phyloP scores from a whole-genome alignment of 495 filamentous ascomycete genomes.

The Zalerion maritima region DNA sequence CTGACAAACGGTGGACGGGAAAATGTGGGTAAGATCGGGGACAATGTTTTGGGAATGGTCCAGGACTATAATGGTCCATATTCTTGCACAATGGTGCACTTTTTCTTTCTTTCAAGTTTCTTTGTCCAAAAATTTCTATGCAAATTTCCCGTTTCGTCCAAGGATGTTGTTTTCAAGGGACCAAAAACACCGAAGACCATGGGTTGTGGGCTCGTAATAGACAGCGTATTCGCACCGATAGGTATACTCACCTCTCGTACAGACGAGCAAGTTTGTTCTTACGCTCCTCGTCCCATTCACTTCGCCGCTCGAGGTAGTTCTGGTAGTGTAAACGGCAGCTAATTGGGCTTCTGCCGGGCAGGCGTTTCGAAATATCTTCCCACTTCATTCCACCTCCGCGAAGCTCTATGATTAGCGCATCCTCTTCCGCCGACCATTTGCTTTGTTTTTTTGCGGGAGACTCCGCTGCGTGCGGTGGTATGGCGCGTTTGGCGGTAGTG shows the following conservation, averaged over 20 bases:
- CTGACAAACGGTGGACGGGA: too few relatives aligned
- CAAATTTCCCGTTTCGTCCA: too few relatives aligned
- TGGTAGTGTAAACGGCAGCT: slow-evolving; percentile 93
- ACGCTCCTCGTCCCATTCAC: slow-evolving; percentile 92
- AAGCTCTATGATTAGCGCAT: slow-evolving; percentile 76
- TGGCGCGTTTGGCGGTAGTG: slow-evolving; percentile 28
- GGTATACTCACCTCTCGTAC: slow-evolving; percentile 73
- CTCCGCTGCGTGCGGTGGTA: slow-evolving; percentile 43
- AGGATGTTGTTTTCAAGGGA: not conserved
- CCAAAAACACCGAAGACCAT: slow-evolving; percentile 1
- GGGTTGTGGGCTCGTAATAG: not conserved
- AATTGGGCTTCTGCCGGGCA: slow-evolving; percentile 83
- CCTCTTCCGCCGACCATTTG: slow-evolving; percentile 90
- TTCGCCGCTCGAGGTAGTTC: slow-evolving; percentile 83
- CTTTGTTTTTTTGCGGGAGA: slow-evolving; percentile 87
- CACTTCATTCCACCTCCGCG: slow-evolving; percentile 87
- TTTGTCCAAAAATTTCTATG: not conserved
- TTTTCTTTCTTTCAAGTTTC: not conserved
- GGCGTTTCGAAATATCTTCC: slow-evolving; percentile 87
- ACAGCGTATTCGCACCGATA: not conserved
- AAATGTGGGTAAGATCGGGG: too few relatives aligned
- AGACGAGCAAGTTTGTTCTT: slow-evolving; percentile 91
- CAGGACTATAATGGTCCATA: too few relatives aligned
- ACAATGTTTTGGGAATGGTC: too few relatives aligned
- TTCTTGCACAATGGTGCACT: too few relatives aligned